Evolutionary conservation across 2,329 filamentous ascomycete species (phyloP).

Genomic region (Proliferodiscus dingleyae): DNA sequence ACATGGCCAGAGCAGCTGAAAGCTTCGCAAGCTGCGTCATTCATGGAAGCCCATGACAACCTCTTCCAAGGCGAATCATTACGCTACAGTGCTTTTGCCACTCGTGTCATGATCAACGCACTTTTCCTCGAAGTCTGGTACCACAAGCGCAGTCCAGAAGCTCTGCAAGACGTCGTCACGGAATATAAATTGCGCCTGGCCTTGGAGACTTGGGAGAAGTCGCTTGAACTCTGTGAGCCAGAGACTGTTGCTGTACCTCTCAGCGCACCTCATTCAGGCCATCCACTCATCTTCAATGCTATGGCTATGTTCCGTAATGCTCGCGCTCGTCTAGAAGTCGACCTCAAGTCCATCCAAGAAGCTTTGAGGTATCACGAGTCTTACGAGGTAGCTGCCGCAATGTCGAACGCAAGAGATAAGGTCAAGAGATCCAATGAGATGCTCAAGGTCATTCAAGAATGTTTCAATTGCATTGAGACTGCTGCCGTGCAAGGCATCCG

Average conservation of each 20-base stretch:
- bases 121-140: slow-evolving; percentile 98
- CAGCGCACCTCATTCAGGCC: slow-evolving; percentile 90
- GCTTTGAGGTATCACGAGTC: slow-evolving; percentile 94
- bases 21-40: slow-evolving; percentile 70
- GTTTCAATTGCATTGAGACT: slow-evolving; percentile 96
- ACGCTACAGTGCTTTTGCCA: slow-evolving; percentile 93
- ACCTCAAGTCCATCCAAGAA: slow-evolving; percentile 89
- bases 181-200: slow-evolving; percentile 97
- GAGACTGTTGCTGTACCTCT: slow-evolving; percentile 84
- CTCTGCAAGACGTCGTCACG: slow-evolving; percentile 92
- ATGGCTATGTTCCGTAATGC: slow-evolving; percentile 97
- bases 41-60: slow-evolving; percentile 90
- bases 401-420: slow-evolving; percentile 89
- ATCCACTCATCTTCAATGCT: slow-evolving; percentile 95
- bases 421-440: slow-evolving; percentile 95
- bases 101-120: slow-evolving; percentile 97
- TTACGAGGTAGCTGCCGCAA: slow-evolving; percentile 93
- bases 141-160: slow-evolving; percentile 96
- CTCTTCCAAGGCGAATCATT: slow-evolving; percentile 90
- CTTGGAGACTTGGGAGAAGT: slow-evolving; percentile 98
- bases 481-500: slow-evolving; percentile 90
- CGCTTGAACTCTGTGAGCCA: slow-evolving; percentile 85
- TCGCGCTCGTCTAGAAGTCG: slow-evolving; percentile 84
- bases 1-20: slow-evolving; percentile 78
- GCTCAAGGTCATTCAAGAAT: slow-evolving; percentile 97